Evolutionary conservation across 805 yeast genomes (phyloP), one percentile per base, ranked within the genome.

Genomic region (Yarrowia sp.): DNA sequence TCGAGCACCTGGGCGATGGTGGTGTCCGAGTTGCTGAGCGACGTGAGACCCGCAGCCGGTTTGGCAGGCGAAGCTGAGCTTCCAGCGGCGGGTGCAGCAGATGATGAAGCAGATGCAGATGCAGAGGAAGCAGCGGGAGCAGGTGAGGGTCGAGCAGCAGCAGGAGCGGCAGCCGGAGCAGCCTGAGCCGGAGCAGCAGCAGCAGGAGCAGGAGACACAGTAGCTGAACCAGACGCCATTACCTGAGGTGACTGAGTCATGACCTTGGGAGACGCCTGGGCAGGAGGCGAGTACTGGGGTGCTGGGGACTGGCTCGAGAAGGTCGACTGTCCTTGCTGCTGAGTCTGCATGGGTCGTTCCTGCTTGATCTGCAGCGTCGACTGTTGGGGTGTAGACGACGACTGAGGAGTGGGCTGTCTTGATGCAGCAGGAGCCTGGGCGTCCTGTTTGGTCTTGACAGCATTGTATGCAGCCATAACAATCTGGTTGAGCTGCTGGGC

Each of bases 1-100:
- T 72, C 76, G 17, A 75, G 67, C 18, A 75, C 69, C 65, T 74
- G 72, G n/a, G 74, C 70, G 65, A 75, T 74, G 44, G 74, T 57
- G 18, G 69, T 17, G 47, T 44, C 48, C 33, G 64, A 55, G 61
- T 55, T 55, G 47, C 61, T 55, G 3, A 55, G 61, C 36, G 61
- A 38, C 2, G 61, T 41, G 38, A 55, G 61, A 1, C 61, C 61
- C 17, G 38, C 61, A 7, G 47, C 18, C 8, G 61, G 47, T 9
- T 55, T 55, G 28, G 60, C 44, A 31, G 61, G 38, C 11, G 61
- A 38, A 9, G 61, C 31, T 8, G 58, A 38, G 39, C 55, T 48
- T 13, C 55, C 33, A 22, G 58, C 22, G 35, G 55, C 41, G 18
- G 55, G 41, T 17, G 41, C 55, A 35, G 41, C 55, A 35, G 55